Evolutionary conservation across 2,329 filamentous ascomycete genomes (phyloP), one percentile per base, ranked within the genome.

Genomic region (Fusarium anguioides): DNA sequence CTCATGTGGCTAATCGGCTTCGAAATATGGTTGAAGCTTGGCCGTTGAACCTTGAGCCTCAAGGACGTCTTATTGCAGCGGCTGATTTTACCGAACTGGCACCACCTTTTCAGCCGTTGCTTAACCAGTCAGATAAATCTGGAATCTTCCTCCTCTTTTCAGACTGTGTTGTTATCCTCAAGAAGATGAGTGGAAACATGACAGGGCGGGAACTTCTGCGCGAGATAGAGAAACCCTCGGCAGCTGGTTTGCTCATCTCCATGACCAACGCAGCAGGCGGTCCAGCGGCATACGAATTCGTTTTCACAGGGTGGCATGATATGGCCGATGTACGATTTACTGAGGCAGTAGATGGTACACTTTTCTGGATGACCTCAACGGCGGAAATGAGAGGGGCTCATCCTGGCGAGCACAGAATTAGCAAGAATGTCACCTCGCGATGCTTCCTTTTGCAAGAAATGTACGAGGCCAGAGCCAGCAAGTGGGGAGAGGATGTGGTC

Each of bases 61-160:
- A 87, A 54, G 94, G 94, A 8, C 90, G 95, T 23, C 82, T 98
- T 35, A 90, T 97, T 60, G 87, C 90, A 14, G 93, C 93, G 2
- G 87, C 90, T 17, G 96, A 98, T 77, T 91, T 93, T 74, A 81
- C 89, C 18, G 93, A 97, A 72, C 80, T 97, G 5, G 81, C 87
- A 3, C 86, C 93, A 4, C 94, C 94, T 1, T 97, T 91, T 72
- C 79, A 82, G 24, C 66, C 75, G 1, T 81, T 74, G 49, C 78
- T 73, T 64, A 75, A 79, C 23, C 72, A 78, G 37, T 77, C 78
- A 15, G 85, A 87, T 20, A 82, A 82, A 39, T 81, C 87, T 3
- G 91, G 92, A 3, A 89, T 97, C 23, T 84, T 98, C 48, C 81
- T 98, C 5, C 82, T 98, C 4, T 98, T 97, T 74, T 88, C 92